phyloP scores from a whole-genome alignment of 805 yeast genomes.

The Candida fluviatilis region DNA sequence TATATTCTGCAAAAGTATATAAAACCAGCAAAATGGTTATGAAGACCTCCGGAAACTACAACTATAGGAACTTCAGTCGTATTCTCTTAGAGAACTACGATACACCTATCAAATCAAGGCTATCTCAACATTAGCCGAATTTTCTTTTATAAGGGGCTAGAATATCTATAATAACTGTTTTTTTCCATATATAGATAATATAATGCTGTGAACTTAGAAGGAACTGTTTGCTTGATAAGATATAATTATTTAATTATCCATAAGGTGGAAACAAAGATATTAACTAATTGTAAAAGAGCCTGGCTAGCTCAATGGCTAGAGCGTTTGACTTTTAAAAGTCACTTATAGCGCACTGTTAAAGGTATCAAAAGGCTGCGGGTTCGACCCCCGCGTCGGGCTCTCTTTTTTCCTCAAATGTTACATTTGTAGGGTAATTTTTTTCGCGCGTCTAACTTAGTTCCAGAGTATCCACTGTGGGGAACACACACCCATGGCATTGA shows the following conservation, averaged over 20 bases:
- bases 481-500: neutral
- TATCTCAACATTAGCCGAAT: too few relatives aligned
- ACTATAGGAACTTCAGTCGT: too few relatives aligned
- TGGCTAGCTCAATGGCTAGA: conserved; percentile 7
- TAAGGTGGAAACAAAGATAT: neutral
- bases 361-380: conserved; percentile 6
- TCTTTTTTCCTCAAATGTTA: neutral
- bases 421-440: neutral
- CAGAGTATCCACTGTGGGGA: neutral
- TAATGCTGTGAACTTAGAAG: neutral
- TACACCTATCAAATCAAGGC: too few relatives aligned
- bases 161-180: too few relatives aligned
- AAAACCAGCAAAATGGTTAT: too few relatives aligned
- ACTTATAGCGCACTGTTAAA: conserved; percentile 5
- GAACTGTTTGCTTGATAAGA: neutral
- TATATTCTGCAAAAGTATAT: too few relatives aligned
- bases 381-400: conserved; percentile 7
- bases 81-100: too few relatives aligned
- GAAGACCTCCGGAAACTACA: too few relatives aligned
- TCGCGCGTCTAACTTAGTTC: neutral
- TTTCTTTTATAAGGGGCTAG: too few relatives aligned
- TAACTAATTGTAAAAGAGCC: neutral
- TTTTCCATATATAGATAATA: too few relatives aligned
- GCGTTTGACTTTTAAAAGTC: conserved; percentile 6
- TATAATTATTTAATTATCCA: neutral